Percentiles rank a stretch among this genome's conserved stretches.
Conservation (phyloP, 768 basidiomycete genomes). For the Trametes punicea region DNA sequence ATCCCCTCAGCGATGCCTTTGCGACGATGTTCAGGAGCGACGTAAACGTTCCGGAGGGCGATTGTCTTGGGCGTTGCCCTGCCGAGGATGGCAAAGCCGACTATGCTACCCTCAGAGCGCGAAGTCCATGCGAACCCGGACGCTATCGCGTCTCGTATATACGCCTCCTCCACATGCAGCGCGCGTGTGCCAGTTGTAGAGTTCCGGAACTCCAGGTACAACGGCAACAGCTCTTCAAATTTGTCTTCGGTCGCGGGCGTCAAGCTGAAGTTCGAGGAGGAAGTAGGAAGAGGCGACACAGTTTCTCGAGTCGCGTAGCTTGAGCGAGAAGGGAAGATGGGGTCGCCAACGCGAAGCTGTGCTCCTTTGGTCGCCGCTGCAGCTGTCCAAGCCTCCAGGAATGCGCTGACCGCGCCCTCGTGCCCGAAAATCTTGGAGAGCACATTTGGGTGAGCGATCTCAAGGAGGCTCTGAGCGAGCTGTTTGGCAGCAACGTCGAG, state of each 20-base stretch:
- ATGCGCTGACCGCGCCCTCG: background rate
- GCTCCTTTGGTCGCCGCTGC: background rate
- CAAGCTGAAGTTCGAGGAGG: background rate
- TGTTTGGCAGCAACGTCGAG: background rate
- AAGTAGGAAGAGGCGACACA: background rate
- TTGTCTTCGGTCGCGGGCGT: background rate
- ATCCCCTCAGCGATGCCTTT: slow-evolving; percentile 22
- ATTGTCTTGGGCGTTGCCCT: background rate
- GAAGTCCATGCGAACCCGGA: background rate
- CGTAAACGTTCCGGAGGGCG: slow-evolving; percentile 23
- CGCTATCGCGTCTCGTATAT: background rate
- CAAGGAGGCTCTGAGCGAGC: background rate
- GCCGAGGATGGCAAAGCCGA: background rate
- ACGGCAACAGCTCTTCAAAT: background rate
- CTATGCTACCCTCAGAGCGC: background rate
- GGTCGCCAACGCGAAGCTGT: background rate
- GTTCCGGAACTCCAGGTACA: background rate
- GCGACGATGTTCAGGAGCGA: slow-evolving; percentile 15
- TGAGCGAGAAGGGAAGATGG: background rate
- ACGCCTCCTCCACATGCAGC: background rate
- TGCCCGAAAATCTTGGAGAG: background rate
- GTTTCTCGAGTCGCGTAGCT: slow-evolving; percentile 7
- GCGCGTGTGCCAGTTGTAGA: background rate
- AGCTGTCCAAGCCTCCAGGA: background rate
- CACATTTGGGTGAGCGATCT: background rate